Conservation (phyloP, 2,329 filamentous ascomycete species). For the Neodidymelliopsis sp. region DNA sequence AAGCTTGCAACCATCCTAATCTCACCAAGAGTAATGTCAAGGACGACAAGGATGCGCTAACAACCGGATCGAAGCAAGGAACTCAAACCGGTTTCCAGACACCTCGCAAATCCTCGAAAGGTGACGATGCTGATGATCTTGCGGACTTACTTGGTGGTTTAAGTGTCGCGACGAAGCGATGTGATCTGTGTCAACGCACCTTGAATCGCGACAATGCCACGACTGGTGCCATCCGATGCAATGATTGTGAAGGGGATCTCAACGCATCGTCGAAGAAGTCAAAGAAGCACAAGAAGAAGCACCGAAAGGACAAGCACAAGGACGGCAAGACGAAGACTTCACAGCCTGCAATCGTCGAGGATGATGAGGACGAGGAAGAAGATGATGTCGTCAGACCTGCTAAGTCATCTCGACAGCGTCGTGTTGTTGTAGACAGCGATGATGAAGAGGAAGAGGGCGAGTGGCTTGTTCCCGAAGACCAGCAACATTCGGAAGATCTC, state of each 20-base stretch:
- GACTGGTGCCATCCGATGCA: conserved; percentile 67
- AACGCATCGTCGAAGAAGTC: conserved; percentile 59
- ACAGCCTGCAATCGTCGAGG: conserved; percentile 40
- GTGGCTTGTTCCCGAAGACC: conserved; percentile 77
- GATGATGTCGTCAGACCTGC: conserved; percentile 13
- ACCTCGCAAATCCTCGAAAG: conserved; percentile 53
- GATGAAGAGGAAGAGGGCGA: conserved; percentile 74
- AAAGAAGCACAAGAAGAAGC: conserved; percentile 50
- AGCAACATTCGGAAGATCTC: conserved; percentile 67
- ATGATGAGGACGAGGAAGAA: conserved; percentile 42
- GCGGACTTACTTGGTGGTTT: conserved; percentile 87
- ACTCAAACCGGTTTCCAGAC: conserved; percentile 46
- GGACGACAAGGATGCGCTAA: conserved; percentile 85
- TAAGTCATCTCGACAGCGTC: conserved; percentile 41
- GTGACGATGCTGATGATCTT: conserved; percentile 78
- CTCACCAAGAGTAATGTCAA: conserved; percentile 85
- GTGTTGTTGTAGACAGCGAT: conserved; percentile 69
- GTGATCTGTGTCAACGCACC: conserved; percentile 80
- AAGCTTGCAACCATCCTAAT: conserved; percentile 93
- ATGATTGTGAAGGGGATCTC: conserved; percentile 78
- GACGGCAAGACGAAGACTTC: conserved; percentile 51
- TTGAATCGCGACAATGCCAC: conserved; percentile 65
- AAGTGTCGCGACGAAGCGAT: conserved; percentile 77
- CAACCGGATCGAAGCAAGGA: conserved; percentile 63
- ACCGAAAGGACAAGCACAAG: conserved; percentile 54